Conservation (phyloP, 176 grass and related monocot species). For the Carex scoparia region DNA sequence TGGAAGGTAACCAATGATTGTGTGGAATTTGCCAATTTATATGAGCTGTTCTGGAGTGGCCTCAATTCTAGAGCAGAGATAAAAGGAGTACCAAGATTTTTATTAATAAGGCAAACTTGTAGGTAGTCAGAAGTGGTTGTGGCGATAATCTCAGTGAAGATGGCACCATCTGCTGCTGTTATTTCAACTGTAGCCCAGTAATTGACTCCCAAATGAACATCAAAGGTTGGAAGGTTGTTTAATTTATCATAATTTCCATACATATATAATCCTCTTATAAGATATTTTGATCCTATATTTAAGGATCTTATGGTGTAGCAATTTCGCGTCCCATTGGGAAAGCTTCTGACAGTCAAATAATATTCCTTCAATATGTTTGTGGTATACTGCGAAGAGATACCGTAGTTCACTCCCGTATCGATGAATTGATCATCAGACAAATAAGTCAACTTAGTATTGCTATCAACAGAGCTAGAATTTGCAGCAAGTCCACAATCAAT, state of each 20-base stretch:
- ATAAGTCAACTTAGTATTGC: constrained; percentile 20
- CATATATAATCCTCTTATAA: constrained; percentile 39
- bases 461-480: constrained; percentile 25
- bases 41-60: constrained; percentile 13
- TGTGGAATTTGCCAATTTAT: constrained; percentile 28
- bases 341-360: constrained; percentile 24
- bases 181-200: constrained; percentile 32
- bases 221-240: constrained; percentile 36
- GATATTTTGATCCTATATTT: constrained; percentile 34
- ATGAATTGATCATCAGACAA: constrained; percentile 49
- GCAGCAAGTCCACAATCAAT: constrained; percentile 45
- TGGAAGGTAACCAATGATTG: constrained; percentile 16
- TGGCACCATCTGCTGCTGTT: neutral
- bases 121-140: constrained; percentile 38
- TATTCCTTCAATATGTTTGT: neutral
- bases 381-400: constrained; percentile 28
- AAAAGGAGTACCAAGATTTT: constrained; percentile 34
- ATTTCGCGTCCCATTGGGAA: constrained; percentile 32
- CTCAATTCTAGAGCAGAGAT: constrained; percentile 52
- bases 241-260: constrained; percentile 51
- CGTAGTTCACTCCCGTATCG: constrained; percentile 35
- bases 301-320: constrained; percentile 49
- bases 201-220: constrained; percentile 46
- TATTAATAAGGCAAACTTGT: constrained; percentile 40
- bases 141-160: constrained; percentile 23